Evolutionary conservation across 2,329 filamentous ascomycete species (phyloP), one percentile per base, ranked within the genome.

Genomic region (Chrysoporthe deuterocubensis): DNA sequence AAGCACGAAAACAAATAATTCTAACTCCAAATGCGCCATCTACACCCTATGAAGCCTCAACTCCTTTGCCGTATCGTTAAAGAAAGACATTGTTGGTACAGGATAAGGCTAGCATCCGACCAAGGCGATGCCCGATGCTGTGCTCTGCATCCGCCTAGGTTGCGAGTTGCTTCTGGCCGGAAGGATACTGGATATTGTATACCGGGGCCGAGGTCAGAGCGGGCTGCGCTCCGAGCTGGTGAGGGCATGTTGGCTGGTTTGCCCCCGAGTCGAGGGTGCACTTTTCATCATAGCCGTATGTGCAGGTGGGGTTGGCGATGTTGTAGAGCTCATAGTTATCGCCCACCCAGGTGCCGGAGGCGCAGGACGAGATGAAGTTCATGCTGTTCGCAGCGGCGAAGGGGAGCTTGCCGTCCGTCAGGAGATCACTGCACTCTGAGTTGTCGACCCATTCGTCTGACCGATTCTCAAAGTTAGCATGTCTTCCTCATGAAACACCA

Each of bases 311-410:
- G 74, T 87, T 85, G 66, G 79, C 76, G 62, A 87, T 83, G 78
- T 89, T 87, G 78, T 81, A 82, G 21, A 87, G 79, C 61, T 79
- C 75, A 75, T 85, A 77, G 78, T 88, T 86, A 71, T 82, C 76
- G 68, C 79, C 84, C 57, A 86, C 82, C 81, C 82, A 87, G 77
- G 79, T 85, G 72, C 78, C 75, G 46, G 77, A 73, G 70, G 81
- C 72, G 75, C 85, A 87, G 69, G 77, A 78, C 63, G 80, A 74
- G 8, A 87, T 73, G 71, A 80, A 87, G 77, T 85, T 83, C 80
- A 88, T 87, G 78, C 82, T 84, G 81, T 87, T 87, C 73, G 84
- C 74, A 2, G 85, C 86, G 63, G 80, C 81, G 60, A 89, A 81
- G 7, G 86, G 83, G 48, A 89, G 78, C 78, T 84, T 85, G 76